Conservation (phyloP, 2,329 filamentous ascomycete genomes). For the Xylogone sp. region DNA sequence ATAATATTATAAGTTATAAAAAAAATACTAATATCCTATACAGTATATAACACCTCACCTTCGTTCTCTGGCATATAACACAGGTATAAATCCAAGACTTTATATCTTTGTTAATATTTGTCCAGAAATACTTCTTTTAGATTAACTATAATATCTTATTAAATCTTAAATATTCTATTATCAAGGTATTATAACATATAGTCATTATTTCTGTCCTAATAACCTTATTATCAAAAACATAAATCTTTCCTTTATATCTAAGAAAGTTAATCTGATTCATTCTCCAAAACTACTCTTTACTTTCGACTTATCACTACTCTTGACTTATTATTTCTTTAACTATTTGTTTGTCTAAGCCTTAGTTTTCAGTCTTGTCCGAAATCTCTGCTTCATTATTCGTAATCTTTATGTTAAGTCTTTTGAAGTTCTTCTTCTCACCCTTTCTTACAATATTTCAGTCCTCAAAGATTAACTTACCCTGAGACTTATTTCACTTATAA, state of each 20-base stretch:
- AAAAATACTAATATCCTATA: not conserved
- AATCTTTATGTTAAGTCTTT: too few species aligned
- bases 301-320: not conserved
- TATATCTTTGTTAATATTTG: not conserved
- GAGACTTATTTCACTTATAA: not conserved
- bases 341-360: not conserved
- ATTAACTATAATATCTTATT: not conserved
- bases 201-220: not conserved
- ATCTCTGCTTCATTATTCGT: too few species aligned
- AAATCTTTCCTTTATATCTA: not conserved
- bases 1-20: not conserved
- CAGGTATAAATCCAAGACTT: not conserved
- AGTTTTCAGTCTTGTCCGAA: not conserved
- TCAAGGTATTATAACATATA: not conserved
- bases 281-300: not conserved
- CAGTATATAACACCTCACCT: not conserved
- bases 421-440: not conserved
- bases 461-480: not conserved
- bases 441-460: not conserved
- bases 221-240: not conserved
- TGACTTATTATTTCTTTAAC: not conserved
- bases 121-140: not conserved
- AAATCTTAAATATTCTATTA: not conserved
- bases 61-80: not conserved
- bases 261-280: not conserved